These are phyloP conservation scores for Tricholoma sp. DNA, from an alignment of 768 basidiomycete genomes.

Conservation along the genomic window DNA sequence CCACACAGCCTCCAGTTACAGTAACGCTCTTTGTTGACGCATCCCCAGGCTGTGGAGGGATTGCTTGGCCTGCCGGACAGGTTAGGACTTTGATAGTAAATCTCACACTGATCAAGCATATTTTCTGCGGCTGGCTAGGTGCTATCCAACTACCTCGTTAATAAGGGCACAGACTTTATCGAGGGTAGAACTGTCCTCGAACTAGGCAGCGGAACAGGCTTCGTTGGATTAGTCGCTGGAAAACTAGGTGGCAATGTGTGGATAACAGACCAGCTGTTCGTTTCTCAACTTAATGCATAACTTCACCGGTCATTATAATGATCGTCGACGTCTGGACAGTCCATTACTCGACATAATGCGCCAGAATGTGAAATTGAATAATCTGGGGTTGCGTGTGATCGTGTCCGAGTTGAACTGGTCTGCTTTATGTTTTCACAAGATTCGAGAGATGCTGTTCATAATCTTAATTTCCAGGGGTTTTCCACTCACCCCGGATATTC, in stretches of 20 bases:
- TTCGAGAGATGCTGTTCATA: constrained; percentile 7
- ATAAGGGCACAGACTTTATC: constrained; percentile 46
- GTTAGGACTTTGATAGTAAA: constrained; percentile 32
- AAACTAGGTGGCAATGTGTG: constrained; percentile 62
- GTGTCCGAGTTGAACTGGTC: constrained; percentile 83
- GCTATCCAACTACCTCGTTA: constrained; percentile 68
- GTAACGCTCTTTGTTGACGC: constrained; percentile 67
- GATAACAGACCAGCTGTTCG: constrained; percentile 91
- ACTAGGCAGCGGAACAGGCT: constrained; percentile 86
- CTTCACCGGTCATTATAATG: constrained; percentile 10
- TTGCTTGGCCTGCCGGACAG: constrained; percentile 91
- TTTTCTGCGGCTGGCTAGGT: constrained; percentile 44
- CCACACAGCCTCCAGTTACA: constrained; percentile 25
- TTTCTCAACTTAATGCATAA: constrained; percentile 17
- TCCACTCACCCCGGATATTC: constrained; percentile 42
- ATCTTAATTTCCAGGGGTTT: constrained; percentile 52
- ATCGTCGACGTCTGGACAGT: constrained; percentile 32
- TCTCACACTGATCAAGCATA: constrained; percentile 10
- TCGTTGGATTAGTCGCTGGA: constrained; percentile 84
- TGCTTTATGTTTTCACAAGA: constrained; percentile 15
- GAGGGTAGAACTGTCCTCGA: constrained; percentile 62
- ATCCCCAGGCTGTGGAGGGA: constrained; percentile 84
- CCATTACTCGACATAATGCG: constrained; percentile 76
- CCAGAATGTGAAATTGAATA: constrained; percentile 66
- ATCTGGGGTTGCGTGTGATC: constrained; percentile 42